Percentiles rank a stretch among this genome's conserved stretches.
These are phyloP conservation scores for Trichosanthes cucumerina DNA, from an alignment of 306 rosid species.

Conservation along the genomic window DNA sequence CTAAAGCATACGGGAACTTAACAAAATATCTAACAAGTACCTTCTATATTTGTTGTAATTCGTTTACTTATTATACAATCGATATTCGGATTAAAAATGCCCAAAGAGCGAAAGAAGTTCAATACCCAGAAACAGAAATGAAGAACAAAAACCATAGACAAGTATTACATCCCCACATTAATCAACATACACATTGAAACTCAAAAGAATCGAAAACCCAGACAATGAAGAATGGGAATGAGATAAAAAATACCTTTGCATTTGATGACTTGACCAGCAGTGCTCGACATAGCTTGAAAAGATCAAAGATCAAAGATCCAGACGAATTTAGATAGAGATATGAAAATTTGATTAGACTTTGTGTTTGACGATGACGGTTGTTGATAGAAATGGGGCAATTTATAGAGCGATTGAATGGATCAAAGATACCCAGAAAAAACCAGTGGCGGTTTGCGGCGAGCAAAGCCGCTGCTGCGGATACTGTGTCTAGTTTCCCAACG, in stretches of 20 bases:
- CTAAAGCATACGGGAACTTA: not conserved
- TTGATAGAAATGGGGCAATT: not conserved
- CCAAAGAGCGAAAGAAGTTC: not conserved
- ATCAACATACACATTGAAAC: not conserved
- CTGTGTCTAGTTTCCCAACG: not conserved
- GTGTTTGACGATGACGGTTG: not conserved
- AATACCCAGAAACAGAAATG: not conserved
- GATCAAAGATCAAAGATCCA: not conserved
- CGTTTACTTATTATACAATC: not conserved
- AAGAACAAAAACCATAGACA: not conserved
- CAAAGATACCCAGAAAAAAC: not conserved
- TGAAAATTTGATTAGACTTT: not conserved
- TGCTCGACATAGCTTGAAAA: conserved; percentile 23
- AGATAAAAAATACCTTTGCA: conserved; percentile 38
- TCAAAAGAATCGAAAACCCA: not conserved
- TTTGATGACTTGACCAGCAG: conserved; percentile 50
- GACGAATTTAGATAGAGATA: not conserved
- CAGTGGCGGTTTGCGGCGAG: not conserved
- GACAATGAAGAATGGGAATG: not conserved
- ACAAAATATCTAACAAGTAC: not conserved
- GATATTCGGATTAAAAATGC: not conserved
- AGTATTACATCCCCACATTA: not conserved
- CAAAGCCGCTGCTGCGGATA: not conserved
- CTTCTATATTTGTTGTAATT: too few relatives aligned
- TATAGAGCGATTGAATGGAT: not conserved